Base-by-base conservation (phyloP, 352 stramenopile species). In the Globisporangium perplexum region DNA sequence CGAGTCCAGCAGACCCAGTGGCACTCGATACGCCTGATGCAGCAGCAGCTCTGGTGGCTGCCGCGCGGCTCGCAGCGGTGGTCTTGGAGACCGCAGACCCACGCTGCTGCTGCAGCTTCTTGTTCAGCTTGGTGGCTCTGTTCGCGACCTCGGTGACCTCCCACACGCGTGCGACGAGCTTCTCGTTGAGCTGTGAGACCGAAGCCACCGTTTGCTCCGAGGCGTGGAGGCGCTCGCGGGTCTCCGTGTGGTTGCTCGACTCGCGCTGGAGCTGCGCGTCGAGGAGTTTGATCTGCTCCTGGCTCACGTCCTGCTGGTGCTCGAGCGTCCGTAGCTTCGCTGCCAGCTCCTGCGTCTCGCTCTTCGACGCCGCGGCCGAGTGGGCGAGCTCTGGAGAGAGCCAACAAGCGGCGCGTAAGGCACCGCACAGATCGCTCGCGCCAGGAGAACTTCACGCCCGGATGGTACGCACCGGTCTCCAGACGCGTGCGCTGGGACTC, bases 161-260 rank as follows among this genome's bases (percentile, higher is more conserved):
- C 72, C 77, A 82, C 0, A 88, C 65, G 39, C 85, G 83, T 4
- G 58, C 56, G 2, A 89, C 74, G 17, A 91, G 57, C 41, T 87
- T 87, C 33, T 91, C 77, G 35, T 91, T 88, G 18, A 87, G 56
- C 47, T 89, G 76, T 2, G 78, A 82, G 20, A 91, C 70, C 7
- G 72, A 76, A 14, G 66, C 68, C 30, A 87, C 63, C 1, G 75
- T 87, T 77, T 88, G 71, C 80, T 90, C 80, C 0, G 77, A 62
- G n/a, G 86, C 70, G 30, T 68, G 67, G 1, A 88, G 46, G 0
- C 70, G 69, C 51, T 75, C 68, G 47, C 65, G 72, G 1, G 67
- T 72, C 47, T 83, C 66, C 0, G 71, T 53, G 47, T 84, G 69
- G 42, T 66, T 77, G n/a, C 50, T 65, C 8, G 68, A 50, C 55